A percentile compares a stretch with the other conserved stretches of the same genome.
These are phyloP conservation scores for Puccinia hordei DNA, from an alignment of 1,284 basidiomycete genomes.

Conservation along the genomic window DNA sequence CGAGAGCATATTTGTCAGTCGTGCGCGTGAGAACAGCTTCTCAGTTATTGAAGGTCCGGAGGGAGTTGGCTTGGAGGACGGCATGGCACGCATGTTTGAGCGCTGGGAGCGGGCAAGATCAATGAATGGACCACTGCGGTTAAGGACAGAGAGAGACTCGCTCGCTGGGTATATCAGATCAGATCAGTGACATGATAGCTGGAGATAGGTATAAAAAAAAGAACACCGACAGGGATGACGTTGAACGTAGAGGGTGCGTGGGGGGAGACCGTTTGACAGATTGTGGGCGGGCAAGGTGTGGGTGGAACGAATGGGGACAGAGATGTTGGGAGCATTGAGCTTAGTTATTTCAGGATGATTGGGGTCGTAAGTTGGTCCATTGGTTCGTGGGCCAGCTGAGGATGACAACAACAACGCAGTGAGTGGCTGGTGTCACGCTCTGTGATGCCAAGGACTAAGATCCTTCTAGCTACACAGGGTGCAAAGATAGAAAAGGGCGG, in stretches of 20 bases:
- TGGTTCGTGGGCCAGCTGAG: neutral
- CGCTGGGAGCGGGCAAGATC: neutral
- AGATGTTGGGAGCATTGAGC: slow-evolving; percentile 44
- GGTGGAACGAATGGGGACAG: slow-evolving; percentile 31
- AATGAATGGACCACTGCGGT: neutral
- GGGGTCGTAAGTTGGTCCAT: slow-evolving; percentile 3
- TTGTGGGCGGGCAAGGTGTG: neutral
- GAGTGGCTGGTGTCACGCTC: too few species aligned
- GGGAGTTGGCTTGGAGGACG: neutral
- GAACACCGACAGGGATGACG: slow-evolving; percentile 35
- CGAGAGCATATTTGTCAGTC: slow-evolving; percentile 37
- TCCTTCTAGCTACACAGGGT: too few species aligned
- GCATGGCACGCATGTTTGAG: neutral
- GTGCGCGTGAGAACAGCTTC: slow-evolving; percentile 29
- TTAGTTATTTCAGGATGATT: slow-evolving; percentile 40
- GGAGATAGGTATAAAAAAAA: neutral
- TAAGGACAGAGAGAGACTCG: neutral
- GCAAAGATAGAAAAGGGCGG: too few species aligned
- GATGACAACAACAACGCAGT: neutral
- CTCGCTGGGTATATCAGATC: neutral
- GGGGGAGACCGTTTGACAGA: neutral
- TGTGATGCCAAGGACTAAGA: too few species aligned
- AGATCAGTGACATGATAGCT: slow-evolving; percentile 2
- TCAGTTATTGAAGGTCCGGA: slow-evolving; percentile 26
- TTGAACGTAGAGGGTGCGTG: slow-evolving; percentile 46